These are phyloP conservation scores for Alternaria brassicicola DNA, from an alignment of 2,329 filamentous ascomycete species.

Conservation along the genomic window DNA sequence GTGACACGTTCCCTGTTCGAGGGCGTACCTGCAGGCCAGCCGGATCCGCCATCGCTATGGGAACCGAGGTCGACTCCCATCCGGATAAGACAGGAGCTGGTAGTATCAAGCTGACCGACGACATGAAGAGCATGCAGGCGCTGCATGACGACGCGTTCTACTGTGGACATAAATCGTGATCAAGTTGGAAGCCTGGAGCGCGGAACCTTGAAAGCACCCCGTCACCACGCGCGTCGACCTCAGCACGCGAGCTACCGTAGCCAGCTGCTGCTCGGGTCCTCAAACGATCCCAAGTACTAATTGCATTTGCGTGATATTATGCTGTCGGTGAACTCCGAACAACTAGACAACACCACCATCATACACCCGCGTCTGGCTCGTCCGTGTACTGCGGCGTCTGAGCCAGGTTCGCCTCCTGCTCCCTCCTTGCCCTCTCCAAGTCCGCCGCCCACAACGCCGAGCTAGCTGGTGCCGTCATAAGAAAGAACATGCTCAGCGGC, in stretches of 20 bases:
- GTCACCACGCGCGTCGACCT: conserved; percentile 2
- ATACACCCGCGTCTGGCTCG: conserved; percentile 34
- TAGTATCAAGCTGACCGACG: background rate
- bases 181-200: background rate
- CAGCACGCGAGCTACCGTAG: conserved; percentile 5
- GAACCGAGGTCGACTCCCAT: background rate
- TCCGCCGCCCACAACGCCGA: conserved; percentile 85
- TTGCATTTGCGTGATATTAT: too few species aligned
- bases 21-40: background rate
- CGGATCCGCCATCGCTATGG: background rate
- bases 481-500: conserved; percentile 89
- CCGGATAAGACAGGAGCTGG: background rate
- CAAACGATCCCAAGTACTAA: too few species aligned
- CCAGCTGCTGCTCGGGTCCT: too few species aligned
- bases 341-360: background rate
- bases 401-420: conserved; percentile 28
- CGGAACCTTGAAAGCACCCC: background rate
- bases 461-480: conserved; percentile 84
- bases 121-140: background rate
- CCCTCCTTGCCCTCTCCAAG: conserved; percentile 62
- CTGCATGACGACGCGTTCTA: background rate
- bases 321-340: background rate
- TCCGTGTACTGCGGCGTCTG: conserved; percentile 38
- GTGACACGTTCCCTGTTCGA: conserved; percentile 14
- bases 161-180: background rate